Evolutionary conservation across 495 filamentous ascomycete species (phyloP).

Genomic region (Sphaerosporella brunnea): DNA sequence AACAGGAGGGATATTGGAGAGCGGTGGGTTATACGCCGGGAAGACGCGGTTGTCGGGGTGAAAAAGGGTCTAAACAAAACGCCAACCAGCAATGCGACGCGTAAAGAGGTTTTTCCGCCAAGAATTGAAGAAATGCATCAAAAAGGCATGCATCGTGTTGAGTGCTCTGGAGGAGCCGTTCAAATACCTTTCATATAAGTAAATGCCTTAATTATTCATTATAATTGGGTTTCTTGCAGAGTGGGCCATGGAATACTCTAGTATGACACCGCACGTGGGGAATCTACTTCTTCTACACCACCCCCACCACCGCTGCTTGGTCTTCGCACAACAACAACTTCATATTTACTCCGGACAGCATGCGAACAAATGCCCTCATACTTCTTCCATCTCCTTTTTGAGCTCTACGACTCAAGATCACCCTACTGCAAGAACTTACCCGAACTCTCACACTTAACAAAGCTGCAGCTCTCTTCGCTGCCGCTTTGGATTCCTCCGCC

Average conservation of each 20-base stretch:
- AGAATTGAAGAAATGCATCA: too few species aligned
- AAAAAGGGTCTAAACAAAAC: conserved; percentile 9
- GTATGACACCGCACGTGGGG: too few species aligned
- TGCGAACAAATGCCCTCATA: conserved; percentile 49
- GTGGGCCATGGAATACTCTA: too few species aligned
- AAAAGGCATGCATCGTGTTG: too few species aligned
- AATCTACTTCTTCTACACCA: too few species aligned
- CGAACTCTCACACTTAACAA: conserved; percentile 24
- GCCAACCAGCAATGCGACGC: too few species aligned
- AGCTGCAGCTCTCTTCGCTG: conserved; percentile 8
- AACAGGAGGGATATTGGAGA: not conserved
- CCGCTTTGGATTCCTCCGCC: conserved; percentile 29
- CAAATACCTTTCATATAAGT: too few species aligned
- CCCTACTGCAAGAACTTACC: conserved; percentile 31
- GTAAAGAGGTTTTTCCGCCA: conserved; percentile 6
- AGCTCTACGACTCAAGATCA: conserved; percentile 47
- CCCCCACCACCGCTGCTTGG: too few species aligned
- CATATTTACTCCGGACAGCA: not conserved
- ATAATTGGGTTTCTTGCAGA: too few species aligned
- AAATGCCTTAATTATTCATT: too few species aligned
- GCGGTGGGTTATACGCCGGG: too few species aligned
- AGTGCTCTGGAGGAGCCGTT: too few species aligned
- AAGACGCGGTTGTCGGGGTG: conserved; percentile 14
- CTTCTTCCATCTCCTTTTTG: conserved; percentile 80
- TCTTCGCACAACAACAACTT: not conserved